Percentiles rank a stretch among this genome's conserved stretches.
Evolutionary conservation across 1,284 basidiomycete genomes (phyloP).

Genomic region (Pseudozyma sp.): DNA sequence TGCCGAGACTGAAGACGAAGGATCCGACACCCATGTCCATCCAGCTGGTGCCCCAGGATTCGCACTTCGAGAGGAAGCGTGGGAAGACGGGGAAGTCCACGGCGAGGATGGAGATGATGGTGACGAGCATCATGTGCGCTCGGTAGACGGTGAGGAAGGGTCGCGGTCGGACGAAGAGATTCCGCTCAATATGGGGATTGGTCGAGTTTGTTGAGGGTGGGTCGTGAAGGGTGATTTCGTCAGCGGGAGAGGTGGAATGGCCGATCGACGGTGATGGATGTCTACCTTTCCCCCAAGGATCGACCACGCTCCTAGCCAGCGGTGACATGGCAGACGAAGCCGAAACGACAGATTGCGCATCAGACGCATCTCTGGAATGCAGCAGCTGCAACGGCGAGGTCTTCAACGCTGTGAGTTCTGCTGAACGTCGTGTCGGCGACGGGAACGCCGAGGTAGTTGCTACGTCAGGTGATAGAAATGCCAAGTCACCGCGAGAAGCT

Average conservation of each 20-base stretch:
- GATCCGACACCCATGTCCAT: conserved; percentile 99
- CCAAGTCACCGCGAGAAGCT: conserved; percentile 3
- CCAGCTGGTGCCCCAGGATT: conserved; percentile 89
- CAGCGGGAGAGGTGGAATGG: background rate
- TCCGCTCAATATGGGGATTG: background rate
- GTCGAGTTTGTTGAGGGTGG: background rate
- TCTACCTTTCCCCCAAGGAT: conserved; percentile 22
- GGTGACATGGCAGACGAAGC: conserved; percentile 43
- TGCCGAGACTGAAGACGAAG: conserved; percentile 92
- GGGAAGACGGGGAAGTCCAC: conserved; percentile 95
- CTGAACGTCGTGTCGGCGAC: conserved; percentile 5
- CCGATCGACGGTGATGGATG: conserved; percentile 1
- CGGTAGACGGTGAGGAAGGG: conserved; percentile 86
- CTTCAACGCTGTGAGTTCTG: conserved; percentile 9
- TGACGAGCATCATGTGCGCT: conserved; percentile 95
- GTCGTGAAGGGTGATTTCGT: background rate
- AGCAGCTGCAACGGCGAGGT: conserved; percentile 4
- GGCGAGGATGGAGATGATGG: conserved; percentile 88
- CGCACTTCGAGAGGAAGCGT: conserved; percentile 87
- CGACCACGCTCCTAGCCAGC: conserved; percentile 34
- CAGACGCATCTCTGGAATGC: conserved; percentile 33
- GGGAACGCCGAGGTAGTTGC: conserved; percentile 18
- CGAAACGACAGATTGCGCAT: conserved; percentile 29
- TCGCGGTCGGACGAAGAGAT: conserved; percentile 36
- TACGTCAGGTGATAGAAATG: conserved; percentile 18